A percentile compares a stretch with the other conserved stretches of the same genome.
Evolutionary conservation across 192 early-diverging fungal species (phyloP).

Genomic region (Oehlia diaphana): DNA sequence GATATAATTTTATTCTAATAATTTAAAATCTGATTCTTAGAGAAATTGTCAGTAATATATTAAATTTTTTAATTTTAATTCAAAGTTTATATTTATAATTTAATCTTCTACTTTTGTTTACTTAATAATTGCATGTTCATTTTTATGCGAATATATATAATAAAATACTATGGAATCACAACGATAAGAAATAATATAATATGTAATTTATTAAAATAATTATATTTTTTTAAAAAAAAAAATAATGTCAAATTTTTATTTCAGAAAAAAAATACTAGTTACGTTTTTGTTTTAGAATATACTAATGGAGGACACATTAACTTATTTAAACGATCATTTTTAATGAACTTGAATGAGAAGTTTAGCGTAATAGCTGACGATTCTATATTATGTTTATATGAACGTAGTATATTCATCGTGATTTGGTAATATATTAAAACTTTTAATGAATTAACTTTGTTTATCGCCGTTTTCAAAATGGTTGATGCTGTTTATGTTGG

Average conservation of each 20-base stretch:
- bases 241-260: too few species aligned
- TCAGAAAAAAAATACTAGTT: background rate
- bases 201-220: too few species aligned
- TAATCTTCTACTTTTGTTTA: too few species aligned
- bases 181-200: background rate
- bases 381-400: background rate
- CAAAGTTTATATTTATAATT: background rate
- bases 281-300: background rate
- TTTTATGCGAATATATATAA: background rate
- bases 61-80: background rate
- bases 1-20: background rate
- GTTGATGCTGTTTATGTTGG: too few species aligned
- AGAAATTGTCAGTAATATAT: background rate
- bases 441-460: too few species aligned
- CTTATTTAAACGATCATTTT: background rate
- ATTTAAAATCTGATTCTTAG: background rate
- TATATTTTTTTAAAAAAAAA: background rate
- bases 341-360: background rate
- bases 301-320: too few species aligned
- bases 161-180: background rate
- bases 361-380: background rate
- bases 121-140: background rate
- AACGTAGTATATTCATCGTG: background rate
- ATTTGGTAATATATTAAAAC: background rate
- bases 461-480: too few species aligned